Percentiles rank a stretch among this genome's conserved stretches.
Evolutionary conservation across 129 eudicot species (phyloP).

Genomic region (Scalesia atractyloides): DNA sequence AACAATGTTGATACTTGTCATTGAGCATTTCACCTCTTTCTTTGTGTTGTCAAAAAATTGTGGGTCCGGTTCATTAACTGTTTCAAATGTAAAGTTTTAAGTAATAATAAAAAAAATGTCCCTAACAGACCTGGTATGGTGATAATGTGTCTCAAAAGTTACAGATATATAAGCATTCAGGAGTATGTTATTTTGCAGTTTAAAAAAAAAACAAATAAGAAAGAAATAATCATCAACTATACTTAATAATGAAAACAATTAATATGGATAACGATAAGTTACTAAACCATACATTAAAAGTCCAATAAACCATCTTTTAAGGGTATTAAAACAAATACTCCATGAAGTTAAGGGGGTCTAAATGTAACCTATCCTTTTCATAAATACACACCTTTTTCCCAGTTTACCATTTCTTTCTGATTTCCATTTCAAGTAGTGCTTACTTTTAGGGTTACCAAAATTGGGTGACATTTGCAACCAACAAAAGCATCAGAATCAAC

Average conservation of each 20-base stretch:
- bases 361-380: neutral
- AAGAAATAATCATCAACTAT: too few species aligned
- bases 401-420: slow-evolving; percentile 20
- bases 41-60: too few species aligned
- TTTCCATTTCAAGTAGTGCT: slow-evolving; percentile 25
- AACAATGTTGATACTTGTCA: too few species aligned
- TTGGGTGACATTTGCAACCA: slow-evolving; percentile 32
- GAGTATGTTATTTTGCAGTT: too few species aligned
- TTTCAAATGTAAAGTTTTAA: too few species aligned
- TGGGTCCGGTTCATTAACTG: too few species aligned
- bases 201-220: too few species aligned
- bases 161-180: too few species aligned
- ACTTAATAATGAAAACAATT: neutral
- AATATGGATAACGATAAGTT: neutral
- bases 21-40: too few species aligned
- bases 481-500: slow-evolving; percentile 26
- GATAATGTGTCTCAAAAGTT: too few species aligned
- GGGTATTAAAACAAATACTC: neutral
- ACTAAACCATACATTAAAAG: neutral
- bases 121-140: too few species aligned
- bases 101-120: too few species aligned
- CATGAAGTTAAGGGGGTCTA: slow-evolving; percentile 12
- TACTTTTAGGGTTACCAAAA: slow-evolving; percentile 35
- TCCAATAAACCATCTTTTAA: neutral
- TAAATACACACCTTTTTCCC: slow-evolving; percentile 15